Conservation (phyloP, 139 green algal genomes). For the Picochlorum sp. region DNA sequence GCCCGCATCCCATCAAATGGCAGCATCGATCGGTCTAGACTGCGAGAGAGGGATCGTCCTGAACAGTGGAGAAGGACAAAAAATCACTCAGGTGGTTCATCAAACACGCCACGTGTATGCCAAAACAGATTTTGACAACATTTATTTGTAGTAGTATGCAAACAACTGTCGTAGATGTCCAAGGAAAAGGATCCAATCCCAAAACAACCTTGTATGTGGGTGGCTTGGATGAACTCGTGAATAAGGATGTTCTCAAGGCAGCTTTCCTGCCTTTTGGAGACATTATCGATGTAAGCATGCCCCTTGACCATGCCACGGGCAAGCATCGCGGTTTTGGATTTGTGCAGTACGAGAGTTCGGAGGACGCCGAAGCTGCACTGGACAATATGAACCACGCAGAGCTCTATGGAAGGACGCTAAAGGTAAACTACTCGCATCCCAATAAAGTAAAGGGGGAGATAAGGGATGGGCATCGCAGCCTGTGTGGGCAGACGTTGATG, state of each 20-base stretch:
- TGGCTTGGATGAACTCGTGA: slow-evolving; percentile 85
- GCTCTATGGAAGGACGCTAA: slow-evolving; percentile 57
- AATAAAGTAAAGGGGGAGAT: slow-evolving; percentile 88
- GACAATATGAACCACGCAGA: slow-evolving; percentile 97
- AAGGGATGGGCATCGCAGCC: slow-evolving; percentile 66
- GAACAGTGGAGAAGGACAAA: too few species aligned
- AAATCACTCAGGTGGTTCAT: too few species aligned
- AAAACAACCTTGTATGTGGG: slow-evolving; percentile 90
- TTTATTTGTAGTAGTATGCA: slow-evolving; percentile 15
- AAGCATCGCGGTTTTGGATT: slow-evolving; percentile 91
- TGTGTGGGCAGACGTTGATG: slow-evolving; percentile 64
- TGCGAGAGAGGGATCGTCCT: too few species aligned
- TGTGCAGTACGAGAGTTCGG: slow-evolving; percentile 81
- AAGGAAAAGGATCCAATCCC: slow-evolving; percentile 66
- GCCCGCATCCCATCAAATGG: too few species aligned
- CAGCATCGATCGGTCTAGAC: too few species aligned
- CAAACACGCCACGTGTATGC: too few species aligned
- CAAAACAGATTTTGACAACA: too few species aligned
- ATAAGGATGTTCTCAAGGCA: slow-evolving; percentile 75
- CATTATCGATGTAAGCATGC: slow-evolving; percentile 92
- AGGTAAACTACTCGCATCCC: slow-evolving; percentile 83
- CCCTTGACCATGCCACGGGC: slow-evolving; percentile 78
- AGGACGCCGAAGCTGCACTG: slow-evolving; percentile 84
- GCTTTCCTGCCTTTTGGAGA: slow-evolving; percentile 97
- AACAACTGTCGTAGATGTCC: slow-evolving; percentile 50